Base-by-base conservation (phyloP, 129 eudicot genomes). In the Kitagawia praeruptora region DNA sequence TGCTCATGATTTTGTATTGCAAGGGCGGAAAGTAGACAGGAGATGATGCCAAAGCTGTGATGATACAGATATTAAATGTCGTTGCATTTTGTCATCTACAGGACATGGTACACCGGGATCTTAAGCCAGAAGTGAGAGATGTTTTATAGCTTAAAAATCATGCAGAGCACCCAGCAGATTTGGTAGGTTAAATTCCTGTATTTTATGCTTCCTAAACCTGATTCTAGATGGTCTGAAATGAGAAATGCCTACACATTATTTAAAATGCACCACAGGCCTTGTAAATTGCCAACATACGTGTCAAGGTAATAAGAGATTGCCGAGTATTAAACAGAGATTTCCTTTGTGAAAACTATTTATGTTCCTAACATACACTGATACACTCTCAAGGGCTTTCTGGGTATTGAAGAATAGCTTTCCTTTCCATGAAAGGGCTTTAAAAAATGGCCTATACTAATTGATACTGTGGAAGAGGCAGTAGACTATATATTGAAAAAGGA, bases 391-490 rank as follows among this genome's bases (percentile, higher is more conserved):
- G 18, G 19, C n/a, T 10, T 66, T 37, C 74, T 4, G 42, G 27
- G 75, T 19, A 16, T 34, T 3, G 2, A 40, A 71, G 5, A 21
- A 71, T 39, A 71, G 15, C 5, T 18, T 70, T 40, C 18, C 28
- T 71, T 71, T 71, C 1, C 1, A 0, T 39, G 6, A 21, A 21
- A 18, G 8, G 13, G 1, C n/a, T 10, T 16, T 72, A 53, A 74
- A 54, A 5, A 10, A 56, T 8, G 7, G 34, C 13, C 8, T 63
- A 9, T 40, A 8, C 49, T 42, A 72, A 90, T 90, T 44, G 95
- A 90, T 73, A 86, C 85, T 10, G 95, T 90, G 75, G 95, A 90
- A 69, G 90, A 90, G 61, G 95, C 95, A 61, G 89, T 90, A 49
- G 86, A 90, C 81, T 90, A 41, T 80, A 87, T 90, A 58, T 75